A percentile compares a stretch with the other conserved stretches of the same genome.
Conservation (phyloP, 306 rosid genomes). For the Rosa lucieae region DNA sequence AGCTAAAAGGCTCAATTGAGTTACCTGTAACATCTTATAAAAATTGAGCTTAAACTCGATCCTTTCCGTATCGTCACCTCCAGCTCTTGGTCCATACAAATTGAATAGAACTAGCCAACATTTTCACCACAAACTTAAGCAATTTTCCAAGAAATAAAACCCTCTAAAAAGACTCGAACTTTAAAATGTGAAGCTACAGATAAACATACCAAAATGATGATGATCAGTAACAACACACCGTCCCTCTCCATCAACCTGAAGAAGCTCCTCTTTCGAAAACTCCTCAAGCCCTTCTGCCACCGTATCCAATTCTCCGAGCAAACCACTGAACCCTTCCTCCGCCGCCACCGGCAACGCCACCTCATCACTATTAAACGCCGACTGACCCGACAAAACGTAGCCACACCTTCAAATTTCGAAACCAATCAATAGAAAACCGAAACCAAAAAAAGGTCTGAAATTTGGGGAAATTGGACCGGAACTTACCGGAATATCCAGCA, state of each 20-base stretch:
- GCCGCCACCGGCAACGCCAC: conserved; percentile 70
- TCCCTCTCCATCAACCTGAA: conserved; percentile 77
- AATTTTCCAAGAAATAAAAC: conserved; percentile 4
- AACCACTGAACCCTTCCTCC: conserved; percentile 86
- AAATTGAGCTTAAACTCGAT: conserved; percentile 66
- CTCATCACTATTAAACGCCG: conserved; percentile 75
- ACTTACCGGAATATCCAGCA: conserved; percentile 77
- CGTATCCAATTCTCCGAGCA: conserved; percentile 38
- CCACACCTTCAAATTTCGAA: conserved; percentile 59
- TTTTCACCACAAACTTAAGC: conserved; percentile 25
- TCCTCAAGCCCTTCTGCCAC: conserved; percentile 53
- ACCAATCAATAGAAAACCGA: neutral
- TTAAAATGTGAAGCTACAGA: neutral
- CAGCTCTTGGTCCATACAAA: conserved; percentile 90
- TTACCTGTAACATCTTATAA: conserved; percentile 77
- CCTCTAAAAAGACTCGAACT: neutral
- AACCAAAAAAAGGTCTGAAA: neutral
- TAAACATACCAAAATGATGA: conserved; percentile 66
- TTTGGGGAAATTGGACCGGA: conserved; percentile 11
- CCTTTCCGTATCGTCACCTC: conserved; percentile 72
- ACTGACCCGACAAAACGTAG: conserved; percentile 86
- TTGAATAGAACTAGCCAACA: conserved; percentile 75
- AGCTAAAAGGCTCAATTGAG: conserved; percentile 1
- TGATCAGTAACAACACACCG: conserved; percentile 89
- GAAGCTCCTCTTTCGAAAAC: conserved; percentile 65